Evolutionary conservation across 139 green algal genomes (phyloP), one percentile per base, ranked within the genome.

Genomic region (Penium margaritaceum): DNA sequence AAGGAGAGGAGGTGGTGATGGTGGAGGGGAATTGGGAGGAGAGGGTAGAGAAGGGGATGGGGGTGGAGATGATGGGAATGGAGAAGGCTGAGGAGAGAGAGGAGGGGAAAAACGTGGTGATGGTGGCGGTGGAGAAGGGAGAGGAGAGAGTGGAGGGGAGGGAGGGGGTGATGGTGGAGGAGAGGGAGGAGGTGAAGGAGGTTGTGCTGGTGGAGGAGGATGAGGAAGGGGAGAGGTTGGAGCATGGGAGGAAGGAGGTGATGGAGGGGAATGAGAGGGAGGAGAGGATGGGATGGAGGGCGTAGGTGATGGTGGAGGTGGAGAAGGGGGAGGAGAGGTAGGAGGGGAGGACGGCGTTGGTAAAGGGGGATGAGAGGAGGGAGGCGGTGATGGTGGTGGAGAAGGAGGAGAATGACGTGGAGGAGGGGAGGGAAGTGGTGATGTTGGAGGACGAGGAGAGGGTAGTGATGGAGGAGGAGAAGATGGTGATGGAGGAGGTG

Each of bases 151-250:
- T 17, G 17, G 30, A 44, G 62, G 62, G 38, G 65, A 29, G 65
- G 33, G 38, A 63, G 37, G n/a, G 66, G 65, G 65, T 46, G 63
- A 24, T 61, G 63, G 24, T 14, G 39, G 37, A 12, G 63, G 63
- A 62, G 65, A 32, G 33, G 65, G 53, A 64, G 65, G 65, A 32
- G 36, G 32, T 29, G 65, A 30, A 7, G 38, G 32, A 73, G 65
- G 38, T 65, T 30, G 65, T 6, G 65, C 27, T 30, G 37, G 63
- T 21, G 30, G 57, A 38, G 15, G 57, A 66, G 32, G 57, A 38
- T 38, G 15, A 38, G 30, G 15, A 12, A 47, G 57, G 12, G 12
- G 57, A 66, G 30, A 15, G 30, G 15, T 21, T 66, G 32, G 32
- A 36, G 30, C 12, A 21, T 29, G 57, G 12, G 30, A 70, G 62